Evolutionary conservation across 805 yeast genomes (phyloP).

Genomic region (Torulaspora microellipsoides): DNA sequence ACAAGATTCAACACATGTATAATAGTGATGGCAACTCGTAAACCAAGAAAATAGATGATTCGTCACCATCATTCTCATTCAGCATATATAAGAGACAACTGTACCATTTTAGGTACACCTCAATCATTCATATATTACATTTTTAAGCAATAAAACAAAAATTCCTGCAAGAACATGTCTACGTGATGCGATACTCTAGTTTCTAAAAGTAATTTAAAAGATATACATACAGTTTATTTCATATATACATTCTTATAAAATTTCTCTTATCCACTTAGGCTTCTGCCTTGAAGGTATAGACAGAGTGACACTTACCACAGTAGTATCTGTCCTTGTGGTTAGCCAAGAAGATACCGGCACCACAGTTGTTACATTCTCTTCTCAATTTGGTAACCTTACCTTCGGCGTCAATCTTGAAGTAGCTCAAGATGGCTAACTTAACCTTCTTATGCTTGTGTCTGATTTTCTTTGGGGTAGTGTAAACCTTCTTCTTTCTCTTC

Average conservation of each 20-base stretch:
- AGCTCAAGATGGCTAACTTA: slow-evolving; percentile 98
- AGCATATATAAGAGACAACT: too few relatives aligned
- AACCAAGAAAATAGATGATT: too few relatives aligned
- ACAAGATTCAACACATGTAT: too few relatives aligned
- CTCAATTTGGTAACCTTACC: slow-evolving; percentile 98
- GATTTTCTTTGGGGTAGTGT: slow-evolving; percentile 99
- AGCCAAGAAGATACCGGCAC: slow-evolving; percentile 99
- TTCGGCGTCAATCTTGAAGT: slow-evolving; percentile 98
- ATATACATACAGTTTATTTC: too few relatives aligned
- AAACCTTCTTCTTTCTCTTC: slow-evolving; percentile 99
- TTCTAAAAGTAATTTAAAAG: too few relatives aligned
- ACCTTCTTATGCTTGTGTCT: slow-evolving; percentile 99
- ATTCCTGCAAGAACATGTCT: too few relatives aligned
- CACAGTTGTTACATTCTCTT: slow-evolving; percentile 97
- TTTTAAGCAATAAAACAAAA: too few relatives aligned
- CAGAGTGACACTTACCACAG: slow-evolving; percentile 99
- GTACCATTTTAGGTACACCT: too few relatives aligned
- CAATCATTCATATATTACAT: too few relatives aligned
- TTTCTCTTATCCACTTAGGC: slow-evolving; percentile 16
- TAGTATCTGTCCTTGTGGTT: slow-evolving; percentile 97
- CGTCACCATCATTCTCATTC: too few relatives aligned
- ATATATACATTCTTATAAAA: slow-evolving; percentile 8
- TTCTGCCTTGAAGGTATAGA: slow-evolving; percentile 55
- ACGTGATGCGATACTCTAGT: too few relatives aligned
- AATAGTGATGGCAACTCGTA: too few relatives aligned